phyloP scores from a whole-genome alignment of 805 yeast species.

The Saitoella complicata region DNA sequence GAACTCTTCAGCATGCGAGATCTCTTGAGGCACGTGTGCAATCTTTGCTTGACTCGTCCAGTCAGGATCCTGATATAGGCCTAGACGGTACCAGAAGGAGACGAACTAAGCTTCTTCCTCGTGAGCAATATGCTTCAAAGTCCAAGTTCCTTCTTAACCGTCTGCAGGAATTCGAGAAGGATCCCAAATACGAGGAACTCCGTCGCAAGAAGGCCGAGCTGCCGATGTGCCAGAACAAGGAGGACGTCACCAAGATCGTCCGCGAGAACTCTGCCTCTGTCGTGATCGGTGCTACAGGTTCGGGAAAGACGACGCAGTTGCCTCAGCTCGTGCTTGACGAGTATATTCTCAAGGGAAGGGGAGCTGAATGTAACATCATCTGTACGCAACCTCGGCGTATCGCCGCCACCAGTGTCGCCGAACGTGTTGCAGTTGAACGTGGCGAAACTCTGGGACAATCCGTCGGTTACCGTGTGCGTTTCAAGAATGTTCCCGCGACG shows the following conservation, averaged over 20 bases:
- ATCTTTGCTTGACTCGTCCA: no score
- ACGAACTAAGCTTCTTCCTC: no score
- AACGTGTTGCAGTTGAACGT: slow-evolving; percentile 78
- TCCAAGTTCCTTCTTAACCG: no score
- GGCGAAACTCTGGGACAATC: slow-evolving; percentile 53
- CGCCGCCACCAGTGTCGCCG: slow-evolving; percentile 87
- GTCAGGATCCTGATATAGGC: no score
- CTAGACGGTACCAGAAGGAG: no score
- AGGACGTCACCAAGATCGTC: slow-evolving; percentile 36
- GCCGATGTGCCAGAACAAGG: slow-evolving; percentile 64
- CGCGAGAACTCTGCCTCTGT: background rate
- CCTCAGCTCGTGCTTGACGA: background rate
- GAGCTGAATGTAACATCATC: slow-evolving; percentile 39
- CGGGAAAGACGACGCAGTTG: slow-evolving; percentile 1
- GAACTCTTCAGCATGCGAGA: no score
- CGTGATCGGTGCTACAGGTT: slow-evolving; percentile 1
- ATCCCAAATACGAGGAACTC: no score
- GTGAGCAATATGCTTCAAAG: no score
- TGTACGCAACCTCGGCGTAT: slow-evolving; percentile 97
- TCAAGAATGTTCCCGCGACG: slow-evolving; percentile 46
- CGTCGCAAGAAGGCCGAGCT: slow-evolving; percentile 21
- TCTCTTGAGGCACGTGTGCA: no score
- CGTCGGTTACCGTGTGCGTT: slow-evolving; percentile 83
- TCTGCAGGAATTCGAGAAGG: no score
- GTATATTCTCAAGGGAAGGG: no score